phyloP scores from a whole-genome alignment of 805 yeast genomes.

The Myxozyma nipponensis region DNA sequence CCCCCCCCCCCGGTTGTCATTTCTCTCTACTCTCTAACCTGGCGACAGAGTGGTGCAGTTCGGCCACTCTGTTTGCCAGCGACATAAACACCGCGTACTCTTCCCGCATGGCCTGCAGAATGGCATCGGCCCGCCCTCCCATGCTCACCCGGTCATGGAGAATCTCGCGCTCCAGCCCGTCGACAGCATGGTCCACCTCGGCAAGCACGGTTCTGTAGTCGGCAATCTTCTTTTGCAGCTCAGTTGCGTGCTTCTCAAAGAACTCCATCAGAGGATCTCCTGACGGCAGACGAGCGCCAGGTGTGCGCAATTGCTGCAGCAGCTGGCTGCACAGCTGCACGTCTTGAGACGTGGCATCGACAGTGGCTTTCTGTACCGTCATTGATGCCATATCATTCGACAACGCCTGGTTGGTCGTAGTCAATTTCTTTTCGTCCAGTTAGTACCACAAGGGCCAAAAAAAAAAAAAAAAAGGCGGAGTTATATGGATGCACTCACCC shows the following conservation, averaged over 20 bases:
- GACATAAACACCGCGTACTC: conserved; percentile 70
- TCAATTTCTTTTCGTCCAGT: conserved; percentile 28
- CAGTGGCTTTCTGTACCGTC: conserved; percentile 13
- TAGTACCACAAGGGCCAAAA: not conserved
- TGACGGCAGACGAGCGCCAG: conserved; percentile 34
- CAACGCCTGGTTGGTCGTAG: conserved; percentile 24
- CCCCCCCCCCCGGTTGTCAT: not conserved
- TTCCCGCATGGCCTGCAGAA: conserved; percentile 41
- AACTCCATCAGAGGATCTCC: conserved; percentile 48
- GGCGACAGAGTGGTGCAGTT: conserved; percentile 53
- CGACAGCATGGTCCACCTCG: conserved; percentile 51
- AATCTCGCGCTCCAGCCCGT: conserved; percentile 40
- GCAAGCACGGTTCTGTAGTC: conserved; percentile 47
- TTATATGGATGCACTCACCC: conserved; percentile 6
- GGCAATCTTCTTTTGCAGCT: conserved; percentile 46
- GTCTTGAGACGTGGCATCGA: conserved; percentile 21
- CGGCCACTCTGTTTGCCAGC: conserved; percentile 67
- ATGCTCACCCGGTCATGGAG: conserved; percentile 11
- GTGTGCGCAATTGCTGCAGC: conserved; percentile 24
- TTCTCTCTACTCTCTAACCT: conserved; percentile 23
- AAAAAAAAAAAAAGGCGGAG: not conserved
- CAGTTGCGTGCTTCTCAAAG: conserved; percentile 46
- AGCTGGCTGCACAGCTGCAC: conserved; percentile 17
- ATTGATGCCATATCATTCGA: conserved; percentile 21
- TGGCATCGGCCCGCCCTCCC: conserved; percentile 21